phyloP scores from a whole-genome alignment of 305 asterid genomes.

The Solanum aculeatissimum region DNA sequence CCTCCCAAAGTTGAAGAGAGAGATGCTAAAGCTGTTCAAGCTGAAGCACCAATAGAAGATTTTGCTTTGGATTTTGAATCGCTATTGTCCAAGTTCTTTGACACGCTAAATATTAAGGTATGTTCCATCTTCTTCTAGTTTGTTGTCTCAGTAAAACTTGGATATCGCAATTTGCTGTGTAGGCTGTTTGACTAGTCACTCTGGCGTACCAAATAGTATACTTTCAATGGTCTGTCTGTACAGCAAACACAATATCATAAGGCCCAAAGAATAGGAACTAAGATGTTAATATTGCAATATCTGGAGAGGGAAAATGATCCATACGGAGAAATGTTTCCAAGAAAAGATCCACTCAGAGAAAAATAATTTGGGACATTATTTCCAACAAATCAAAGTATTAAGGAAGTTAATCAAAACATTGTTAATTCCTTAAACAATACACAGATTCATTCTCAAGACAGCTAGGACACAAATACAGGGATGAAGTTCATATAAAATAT shows the following conservation, averaged over 20 bases:
- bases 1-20: neutral
- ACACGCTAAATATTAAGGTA: conserved; percentile 1
- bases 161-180: neutral
- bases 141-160: neutral
- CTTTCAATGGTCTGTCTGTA: neutral
- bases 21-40: neutral
- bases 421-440: neutral
- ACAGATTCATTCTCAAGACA: neutral
- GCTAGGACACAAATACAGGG: neutral
- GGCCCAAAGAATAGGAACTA: neutral
- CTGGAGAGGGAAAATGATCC: neutral
- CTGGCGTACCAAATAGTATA: neutral
- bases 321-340: neutral
- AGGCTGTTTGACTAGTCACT: neutral
- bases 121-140: neutral
- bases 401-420: neutral
- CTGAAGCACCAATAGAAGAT: neutral
- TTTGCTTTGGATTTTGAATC: neutral
- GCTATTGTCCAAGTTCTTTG: neutral
- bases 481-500: neutral
- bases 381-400: neutral
- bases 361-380: neutral
- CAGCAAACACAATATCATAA: neutral
- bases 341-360: neutral
- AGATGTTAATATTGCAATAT: neutral